phyloP scores from a whole-genome alignment of 345 rosid genomes.

The Capsella bursapastoris region DNA sequence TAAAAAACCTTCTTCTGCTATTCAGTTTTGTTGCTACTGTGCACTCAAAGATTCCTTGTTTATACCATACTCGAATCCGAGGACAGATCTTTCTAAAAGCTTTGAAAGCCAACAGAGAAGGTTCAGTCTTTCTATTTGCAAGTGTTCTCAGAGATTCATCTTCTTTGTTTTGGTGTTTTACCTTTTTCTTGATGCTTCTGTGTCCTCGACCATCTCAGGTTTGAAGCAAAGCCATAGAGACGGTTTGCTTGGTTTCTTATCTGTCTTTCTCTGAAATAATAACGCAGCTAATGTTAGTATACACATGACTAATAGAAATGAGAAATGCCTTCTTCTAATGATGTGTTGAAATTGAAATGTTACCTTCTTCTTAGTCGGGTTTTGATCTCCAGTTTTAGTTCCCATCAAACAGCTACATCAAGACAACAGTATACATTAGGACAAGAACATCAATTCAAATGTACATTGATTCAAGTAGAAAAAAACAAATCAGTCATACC shows the following conservation, averaged over 20 bases:
- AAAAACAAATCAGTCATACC: conserved; percentile 17
- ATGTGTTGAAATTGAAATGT: background rate
- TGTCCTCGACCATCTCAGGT: conserved; percentile 27
- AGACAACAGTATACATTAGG: conserved; percentile 4
- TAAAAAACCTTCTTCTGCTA: conserved; percentile 21
- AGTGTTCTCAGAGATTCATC: conserved; percentile 7
- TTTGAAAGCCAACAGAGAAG: conserved; percentile 33
- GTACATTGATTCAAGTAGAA: background rate
- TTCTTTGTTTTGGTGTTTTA: conserved; percentile 21
- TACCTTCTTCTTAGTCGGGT: conserved; percentile 29
- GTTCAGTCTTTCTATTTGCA: conserved; percentile 14
- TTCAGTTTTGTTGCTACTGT: conserved; percentile 16
- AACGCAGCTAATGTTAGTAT: conserved; percentile 7
- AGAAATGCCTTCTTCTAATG: background rate
- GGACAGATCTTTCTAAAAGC: conserved; percentile 38
- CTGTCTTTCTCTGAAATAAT: conserved; percentile 25
- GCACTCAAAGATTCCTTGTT: conserved; percentile 37
- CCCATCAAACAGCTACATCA: conserved; percentile 32
- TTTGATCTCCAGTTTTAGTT: conserved; percentile 34
- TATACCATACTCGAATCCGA: conserved; percentile 24
- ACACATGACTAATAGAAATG: conserved; percentile 7
- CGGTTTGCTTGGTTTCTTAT: conserved; percentile 19
- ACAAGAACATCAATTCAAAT: background rate
- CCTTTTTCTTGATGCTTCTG: conserved; percentile 4
- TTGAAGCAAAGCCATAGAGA: conserved; percentile 39